Evolutionary conservation across 2,329 filamentous ascomycete species (phyloP), one percentile per base, ranked within the genome.

Genomic region (Cladophialophora psammophila): DNA sequence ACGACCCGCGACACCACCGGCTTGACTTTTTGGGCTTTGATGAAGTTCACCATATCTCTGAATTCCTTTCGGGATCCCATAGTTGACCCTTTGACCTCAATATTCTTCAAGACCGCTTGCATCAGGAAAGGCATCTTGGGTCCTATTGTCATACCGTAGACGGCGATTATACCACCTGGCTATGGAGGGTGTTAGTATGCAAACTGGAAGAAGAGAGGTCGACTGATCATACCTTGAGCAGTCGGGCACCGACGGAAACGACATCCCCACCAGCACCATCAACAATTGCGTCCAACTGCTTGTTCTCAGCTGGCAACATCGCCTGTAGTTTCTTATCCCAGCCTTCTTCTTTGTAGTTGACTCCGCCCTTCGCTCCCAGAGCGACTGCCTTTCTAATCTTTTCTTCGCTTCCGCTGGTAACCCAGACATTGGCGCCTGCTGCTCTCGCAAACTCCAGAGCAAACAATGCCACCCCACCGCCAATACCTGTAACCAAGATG

Each of bases 61-160:
- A 97, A 98, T 80, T 98, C 95, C 75, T 87, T 89, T 53, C 91
- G 86, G 34, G 92, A 96, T 0, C 94, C 94, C 94, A 98, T 97
- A 0, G 94, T 97, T 13, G 87, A 89, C 18, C 95, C 94, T 57
- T 87, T 86, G 34, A 98, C 84, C 72, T 98, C 94, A 61, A 97
- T 86, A 75, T 98, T 97, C 78, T 90, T 91, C 68, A 98, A 79
- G 13, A 95, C 91, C 0, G 93, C 93, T 67, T 84, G 80, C 91
- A 97, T 97, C 12, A 87, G 75, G 86, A 92, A 97, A 60, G 92
- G 88, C 90, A 96, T 94, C 80, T 90, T 92, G 1, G 94, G 94
- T 0, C 84, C 82, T 2, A 91, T 82, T 0, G 94, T 98, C 94
- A 98, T 97, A 68, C 95, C 94, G 77, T 98, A 98, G 72, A 90